Evolutionary conservation across 2,329 filamentous ascomycete species (phyloP), one percentile per base, ranked within the genome.

Genomic region (Fusarium sp.): DNA sequence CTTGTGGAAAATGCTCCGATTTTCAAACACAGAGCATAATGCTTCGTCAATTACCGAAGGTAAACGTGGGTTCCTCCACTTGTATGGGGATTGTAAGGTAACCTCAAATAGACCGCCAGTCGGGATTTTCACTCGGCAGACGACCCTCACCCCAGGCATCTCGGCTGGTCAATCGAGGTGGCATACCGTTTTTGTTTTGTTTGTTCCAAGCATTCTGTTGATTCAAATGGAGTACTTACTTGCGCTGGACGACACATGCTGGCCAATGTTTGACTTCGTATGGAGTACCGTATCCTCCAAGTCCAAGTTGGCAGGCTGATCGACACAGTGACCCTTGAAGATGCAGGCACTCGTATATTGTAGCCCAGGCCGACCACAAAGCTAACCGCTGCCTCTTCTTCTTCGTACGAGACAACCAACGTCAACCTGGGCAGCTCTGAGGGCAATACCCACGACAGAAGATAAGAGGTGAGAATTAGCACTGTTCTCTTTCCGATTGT

Each of bases 81-180:
- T 40, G 25, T 50, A 58, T 59, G 63, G 58, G 36, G 47, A 64
- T 58, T 35, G 25, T 49, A 37, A 58, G 33, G 63, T 54, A 66
- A 31, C 58, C 48, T 52, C 53, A 40, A 67, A 37, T 54, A 67
- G 65, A 68, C 65, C 65, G 65, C 65, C 65, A 69, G 65, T 69
- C 65, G 65, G 59, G 42, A 59, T 66, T 69, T 47, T 57, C 65
- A 66, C 50, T 61, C 60, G 65, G 65, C 42, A 66, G 61, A 62
- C 47, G 47, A 48, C 42, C 56, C 45, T 62, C 50, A 66, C 63
- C 65, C 66, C 41, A 52, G 65, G 13, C 59, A 61, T 31, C 45
- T 36, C 31, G 39, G 36, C 36, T 29, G 49, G 55, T 35, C 58
- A 45, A 45, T 36, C 29, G 36, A 60, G 23, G 25, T 39, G n/a